These are phyloP conservation scores for Kodamaea fungicola DNA, from an alignment of 1,139 yeast genomes.

Conservation along the genomic window DNA sequence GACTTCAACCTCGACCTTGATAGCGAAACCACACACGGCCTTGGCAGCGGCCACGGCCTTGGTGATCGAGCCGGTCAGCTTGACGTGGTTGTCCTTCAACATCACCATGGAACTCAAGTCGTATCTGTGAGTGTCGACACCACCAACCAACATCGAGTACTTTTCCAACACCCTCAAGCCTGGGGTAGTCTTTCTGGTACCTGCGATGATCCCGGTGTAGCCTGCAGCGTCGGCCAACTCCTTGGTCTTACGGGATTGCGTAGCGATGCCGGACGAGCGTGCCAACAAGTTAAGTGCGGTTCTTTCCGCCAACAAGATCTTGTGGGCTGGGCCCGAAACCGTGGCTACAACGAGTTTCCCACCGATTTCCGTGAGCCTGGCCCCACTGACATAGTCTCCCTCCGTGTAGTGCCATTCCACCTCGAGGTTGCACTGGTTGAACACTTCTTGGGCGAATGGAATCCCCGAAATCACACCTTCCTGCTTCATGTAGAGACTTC, in stretches of 20 bases:
- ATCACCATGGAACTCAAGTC: slow-evolving; percentile 93
- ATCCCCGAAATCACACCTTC: slow-evolving; percentile 81
- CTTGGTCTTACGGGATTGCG: slow-evolving; percentile 61
- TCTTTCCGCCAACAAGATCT: slow-evolving; percentile 79
- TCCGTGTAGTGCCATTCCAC: slow-evolving; percentile 75
- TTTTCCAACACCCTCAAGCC: slow-evolving; percentile 86
- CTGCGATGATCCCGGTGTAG: slow-evolving; percentile 82
- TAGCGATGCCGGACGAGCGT: slow-evolving; percentile 88
- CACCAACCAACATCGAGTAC: slow-evolving; percentile 93
- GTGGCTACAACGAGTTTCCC: slow-evolving; percentile 74
- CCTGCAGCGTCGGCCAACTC: slow-evolving; percentile 67
- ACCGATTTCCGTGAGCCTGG: slow-evolving; percentile 37
- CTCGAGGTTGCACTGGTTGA: slow-evolving; percentile 64
- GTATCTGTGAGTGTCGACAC: slow-evolving; percentile 88
- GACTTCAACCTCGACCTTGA: slow-evolving; percentile 91
- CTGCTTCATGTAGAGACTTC: slow-evolving; percentile 78
- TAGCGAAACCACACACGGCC: slow-evolving; percentile 80
- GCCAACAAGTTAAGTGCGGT: slow-evolving; percentile 80
- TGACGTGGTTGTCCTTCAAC: slow-evolving; percentile 92
- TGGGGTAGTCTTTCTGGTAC: slow-evolving; percentile 98
- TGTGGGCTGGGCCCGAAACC: slow-evolving; percentile 76
- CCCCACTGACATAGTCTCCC: slow-evolving; percentile 51
- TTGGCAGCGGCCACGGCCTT: slow-evolving; percentile 77
- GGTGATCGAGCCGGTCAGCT: slow-evolving; percentile 90
- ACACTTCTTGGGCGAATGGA: slow-evolving; percentile 87